Evolutionary conservation across 75 land plant genomes (phyloP).

Genomic region (Cryptomeria japonica): DNA sequence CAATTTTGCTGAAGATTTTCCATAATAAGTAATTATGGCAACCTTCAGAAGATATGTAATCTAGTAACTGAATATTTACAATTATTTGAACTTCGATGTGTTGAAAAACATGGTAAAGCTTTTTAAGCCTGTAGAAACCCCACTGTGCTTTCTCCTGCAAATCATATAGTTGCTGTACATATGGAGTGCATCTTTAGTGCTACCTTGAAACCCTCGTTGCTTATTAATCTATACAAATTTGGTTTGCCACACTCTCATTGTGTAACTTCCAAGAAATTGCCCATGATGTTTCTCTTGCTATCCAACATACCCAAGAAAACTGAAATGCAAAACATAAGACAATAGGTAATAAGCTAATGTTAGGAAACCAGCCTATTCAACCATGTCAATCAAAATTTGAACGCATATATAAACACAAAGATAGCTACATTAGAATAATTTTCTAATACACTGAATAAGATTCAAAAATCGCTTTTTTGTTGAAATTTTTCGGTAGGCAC

Average conservation of each 20-base stretch:
- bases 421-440: too few relatives aligned
- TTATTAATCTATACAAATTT: background rate
- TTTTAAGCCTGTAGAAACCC: too few relatives aligned
- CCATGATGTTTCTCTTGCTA: background rate
- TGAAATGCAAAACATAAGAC: background rate
- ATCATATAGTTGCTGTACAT: background rate
- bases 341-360: background rate
- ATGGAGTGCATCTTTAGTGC: background rate
- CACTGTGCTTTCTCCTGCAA: background rate
- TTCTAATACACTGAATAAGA: too few relatives aligned
- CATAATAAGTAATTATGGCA: too few relatives aligned
- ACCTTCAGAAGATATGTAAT: background rate
- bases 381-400: background rate
- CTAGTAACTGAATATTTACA: background rate
- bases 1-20: too few relatives aligned
- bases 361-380: background rate
- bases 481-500: background rate
- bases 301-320: conserved; percentile 3
- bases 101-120: too few relatives aligned
- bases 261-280: background rate
- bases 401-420: background rate
- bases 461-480: too few relatives aligned
- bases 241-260: too few relatives aligned
- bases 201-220: background rate
- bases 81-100: background rate